Evolutionary conservation across 306 rosid genomes (phyloP), one percentile per base, ranked within the genome.

Genomic region (Gillenia trifoliata): DNA sequence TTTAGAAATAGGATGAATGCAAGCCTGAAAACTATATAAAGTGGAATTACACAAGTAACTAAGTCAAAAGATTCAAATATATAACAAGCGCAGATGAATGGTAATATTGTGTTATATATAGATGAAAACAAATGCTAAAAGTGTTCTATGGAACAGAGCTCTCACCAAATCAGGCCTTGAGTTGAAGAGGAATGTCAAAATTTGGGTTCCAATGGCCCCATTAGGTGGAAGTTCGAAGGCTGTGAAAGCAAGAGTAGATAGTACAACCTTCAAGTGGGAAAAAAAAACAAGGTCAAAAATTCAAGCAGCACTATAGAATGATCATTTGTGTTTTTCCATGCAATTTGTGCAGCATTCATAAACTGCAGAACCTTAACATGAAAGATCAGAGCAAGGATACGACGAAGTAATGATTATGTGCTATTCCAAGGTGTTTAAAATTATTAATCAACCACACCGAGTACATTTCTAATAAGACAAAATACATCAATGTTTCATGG

Each of bases 141-240:
- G 19, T 4, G 64, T 47, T 68, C 34, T 41, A 66, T 20, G 50
- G 40, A 65, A 55, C 28, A 71, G 41, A 77, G 64, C 62, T 50
- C 91, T 88, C 80, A 94, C 98, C 95, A 94, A 88, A 83, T 94
- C 99, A 85, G 99, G 72, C 85, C 96, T 87, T 12, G 99, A 92
- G 84, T 94, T 92, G 83, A 94, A 94, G 79, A 94, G 96, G 76
- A 87, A 94, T 79, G 88, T 82, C 92, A 94, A 81, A 38, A 94
- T 83, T 81, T 76, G 80, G 81, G 99, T 94, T 78, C 99, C 99
- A 78, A 94, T 75, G 57, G 99, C 99, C 64, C 92, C 96, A 81
- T 94, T 94, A 56, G 97, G 95, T 72, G 99, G 99, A 82, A 94
- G 99, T 79, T 94, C 99, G 82, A 94, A 94, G 68, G 99, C 96